These are phyloP conservation scores for Diaporthe aspalathi DNA, from an alignment of 2,329 filamentous ascomycete genomes.

Conservation along the genomic window DNA sequence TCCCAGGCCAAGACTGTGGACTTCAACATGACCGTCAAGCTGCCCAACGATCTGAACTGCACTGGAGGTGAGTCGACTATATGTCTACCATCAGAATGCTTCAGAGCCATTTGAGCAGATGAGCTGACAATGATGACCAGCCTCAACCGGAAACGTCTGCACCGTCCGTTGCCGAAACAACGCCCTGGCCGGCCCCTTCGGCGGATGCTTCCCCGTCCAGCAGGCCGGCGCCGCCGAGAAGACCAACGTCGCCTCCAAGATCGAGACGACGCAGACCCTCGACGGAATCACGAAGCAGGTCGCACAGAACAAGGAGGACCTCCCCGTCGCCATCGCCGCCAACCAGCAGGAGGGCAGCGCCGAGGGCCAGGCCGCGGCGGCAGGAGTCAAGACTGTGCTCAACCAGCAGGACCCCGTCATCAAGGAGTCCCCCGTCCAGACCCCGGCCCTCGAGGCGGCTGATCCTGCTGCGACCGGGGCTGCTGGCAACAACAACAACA, in stretches of 20 bases:
- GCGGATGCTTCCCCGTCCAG: conserved; percentile 67
- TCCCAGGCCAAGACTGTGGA: conserved; percentile 65
- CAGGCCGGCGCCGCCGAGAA: conserved; percentile 59
- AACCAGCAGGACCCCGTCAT: conserved; percentile 24
- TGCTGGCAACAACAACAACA: background rate
- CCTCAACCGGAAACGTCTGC: conserved; percentile 67
- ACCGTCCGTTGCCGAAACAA: conserved; percentile 71
- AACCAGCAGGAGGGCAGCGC: conserved; percentile 55
- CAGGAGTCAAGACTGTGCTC: conserved; percentile 5
- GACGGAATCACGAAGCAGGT: conserved; percentile 61
- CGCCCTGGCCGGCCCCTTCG: conserved; percentile 64
- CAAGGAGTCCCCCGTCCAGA: conserved; percentile 36
- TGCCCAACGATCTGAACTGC: conserved; percentile 60
- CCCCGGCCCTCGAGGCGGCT: conserved; percentile 14
- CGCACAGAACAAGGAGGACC: conserved; percentile 61
- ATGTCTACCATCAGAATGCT: too few species aligned
- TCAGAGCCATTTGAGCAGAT: conserved; percentile 38
- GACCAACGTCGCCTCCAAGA: conserved; percentile 57
- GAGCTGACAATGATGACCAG: conserved; percentile 41
- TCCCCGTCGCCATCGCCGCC: conserved; percentile 58
- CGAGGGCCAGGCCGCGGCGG: conserved; percentile 40
- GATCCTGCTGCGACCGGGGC: background rate
- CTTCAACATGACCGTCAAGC: conserved; percentile 65
- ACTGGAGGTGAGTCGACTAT: conserved; percentile 55
- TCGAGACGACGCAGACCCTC: conserved; percentile 59